Percentiles rank a stretch among this genome's conserved stretches.
Conservation (phyloP, 345 rosid species). For the Populus deltoides region DNA sequence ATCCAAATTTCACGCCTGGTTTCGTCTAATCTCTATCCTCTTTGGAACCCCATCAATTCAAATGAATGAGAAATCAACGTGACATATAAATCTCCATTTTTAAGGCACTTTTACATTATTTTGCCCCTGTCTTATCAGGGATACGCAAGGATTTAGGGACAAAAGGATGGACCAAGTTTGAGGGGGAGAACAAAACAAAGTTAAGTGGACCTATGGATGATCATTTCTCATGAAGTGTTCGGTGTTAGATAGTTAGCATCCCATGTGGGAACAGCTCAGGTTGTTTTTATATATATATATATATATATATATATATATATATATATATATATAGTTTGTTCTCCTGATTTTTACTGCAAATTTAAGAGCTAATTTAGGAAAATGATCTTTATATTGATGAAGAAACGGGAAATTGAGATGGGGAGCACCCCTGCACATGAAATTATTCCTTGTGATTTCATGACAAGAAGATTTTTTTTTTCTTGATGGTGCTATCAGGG, state of each 20-base stretch:
- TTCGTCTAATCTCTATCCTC: neutral
- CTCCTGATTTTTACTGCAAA: neutral
- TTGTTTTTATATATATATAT: too few relatives aligned
- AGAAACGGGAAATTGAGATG: neutral
- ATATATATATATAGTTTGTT: neutral
- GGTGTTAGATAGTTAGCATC: neutral
- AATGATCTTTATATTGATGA: neutral
- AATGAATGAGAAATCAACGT: neutral
- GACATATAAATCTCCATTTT: neutral
- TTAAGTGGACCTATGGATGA: neutral
- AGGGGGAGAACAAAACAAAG: neutral
- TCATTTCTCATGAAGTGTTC: neutral
- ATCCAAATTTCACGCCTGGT: neutral
- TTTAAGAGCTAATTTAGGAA: neutral
- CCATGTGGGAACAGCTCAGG: slow-evolving; percentile 1
- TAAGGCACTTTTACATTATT: neutral
- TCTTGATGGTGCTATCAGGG: neutral
- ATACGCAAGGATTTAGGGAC: neutral
- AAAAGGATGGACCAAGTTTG: neutral
- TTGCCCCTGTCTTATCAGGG: neutral
- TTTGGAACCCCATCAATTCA: neutral
- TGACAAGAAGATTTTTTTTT: neutral
- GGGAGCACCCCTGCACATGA: neutral
- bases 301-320: too few relatives aligned
- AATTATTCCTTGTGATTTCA: neutral